Evolutionary conservation across 1,284 basidiomycete genomes (phyloP).

Genomic region (Tilletia horrida): DNA sequence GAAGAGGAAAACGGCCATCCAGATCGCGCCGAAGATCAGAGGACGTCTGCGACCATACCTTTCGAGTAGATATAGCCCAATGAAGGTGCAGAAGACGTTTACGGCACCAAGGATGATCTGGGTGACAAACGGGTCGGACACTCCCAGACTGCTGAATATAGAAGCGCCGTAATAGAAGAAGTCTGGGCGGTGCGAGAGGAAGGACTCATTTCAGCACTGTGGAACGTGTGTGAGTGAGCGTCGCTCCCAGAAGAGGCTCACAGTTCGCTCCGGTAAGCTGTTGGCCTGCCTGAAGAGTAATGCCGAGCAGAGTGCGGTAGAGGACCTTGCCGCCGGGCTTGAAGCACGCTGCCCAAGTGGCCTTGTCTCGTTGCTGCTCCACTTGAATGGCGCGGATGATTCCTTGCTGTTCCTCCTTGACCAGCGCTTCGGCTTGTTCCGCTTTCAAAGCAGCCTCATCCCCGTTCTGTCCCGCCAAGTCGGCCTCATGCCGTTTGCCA

Average conservation of each 20-base stretch:
- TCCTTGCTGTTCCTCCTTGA: constrained; percentile 47
- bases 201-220: constrained; percentile 30
- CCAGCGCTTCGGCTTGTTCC: constrained; percentile 43
- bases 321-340: constrained; percentile 40
- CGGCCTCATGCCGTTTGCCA: constrained; percentile 57
- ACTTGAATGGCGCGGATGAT: constrained; percentile 41
- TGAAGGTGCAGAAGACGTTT: constrained; percentile 63
- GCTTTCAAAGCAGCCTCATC: constrained; percentile 47
- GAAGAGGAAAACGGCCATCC: constrained; percentile 73
- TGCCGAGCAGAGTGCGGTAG: constrained; percentile 58
- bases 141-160: constrained; percentile 68
- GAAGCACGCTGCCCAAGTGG: constrained; percentile 51
- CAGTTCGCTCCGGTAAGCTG: constrained; percentile 69
- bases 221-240: not conserved
- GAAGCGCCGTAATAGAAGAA: constrained; percentile 69
- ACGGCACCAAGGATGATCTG: constrained; percentile 65
- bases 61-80: constrained; percentile 64
- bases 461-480: constrained; percentile 56
- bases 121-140: constrained; percentile 63
- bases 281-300: constrained; percentile 69
- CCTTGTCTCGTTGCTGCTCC: constrained; percentile 28
- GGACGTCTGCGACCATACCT: constrained; percentile 61
- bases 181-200: too few species aligned
- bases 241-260: too few species aligned
- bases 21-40: constrained; percentile 58